A percentile compares a stretch with the other conserved stretches of the same genome.
These are phyloP conservation scores for Antonospora locustae DNA, from an alignment of 371 early-diverging fungal genomes.

Conservation along the genomic window DNA sequence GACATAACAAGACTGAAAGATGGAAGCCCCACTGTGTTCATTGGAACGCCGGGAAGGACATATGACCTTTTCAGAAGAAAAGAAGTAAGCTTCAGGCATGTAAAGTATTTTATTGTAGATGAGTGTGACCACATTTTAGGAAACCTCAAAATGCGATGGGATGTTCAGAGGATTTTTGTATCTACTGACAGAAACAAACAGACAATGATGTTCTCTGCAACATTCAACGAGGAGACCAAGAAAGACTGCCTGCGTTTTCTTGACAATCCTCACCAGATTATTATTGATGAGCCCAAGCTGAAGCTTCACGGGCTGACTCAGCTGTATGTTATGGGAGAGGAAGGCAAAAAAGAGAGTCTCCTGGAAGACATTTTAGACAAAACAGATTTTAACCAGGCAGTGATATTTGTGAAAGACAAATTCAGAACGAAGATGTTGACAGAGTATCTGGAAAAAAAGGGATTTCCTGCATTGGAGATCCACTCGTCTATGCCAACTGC, in stretches of 20 bases:
- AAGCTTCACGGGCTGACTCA: constrained; percentile 89
- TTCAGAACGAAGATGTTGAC: constrained; percentile 69
- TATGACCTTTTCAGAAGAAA: constrained; percentile 69
- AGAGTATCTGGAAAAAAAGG: constrained; percentile 66
- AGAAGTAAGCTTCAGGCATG: constrained; percentile 61
- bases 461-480: constrained; percentile 80
- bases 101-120: constrained; percentile 90
- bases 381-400: constrained; percentile 79
- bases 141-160: constrained; percentile 66
- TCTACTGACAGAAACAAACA: constrained; percentile 82
- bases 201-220: constrained; percentile 90
- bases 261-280: constrained; percentile 71
- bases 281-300: constrained; percentile 89
- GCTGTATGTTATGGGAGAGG: constrained; percentile 69
- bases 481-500: constrained; percentile 73
- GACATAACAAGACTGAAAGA: constrained; percentile 64
- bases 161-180: constrained; percentile 82
- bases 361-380: constrained; percentile 75
- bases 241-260: constrained; percentile 12
- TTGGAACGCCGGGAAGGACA: constrained; percentile 93
- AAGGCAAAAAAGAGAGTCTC: constrained; percentile 75
- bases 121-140: constrained; percentile 73
- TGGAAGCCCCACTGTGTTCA: constrained; percentile 73
- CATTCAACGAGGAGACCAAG: constrained; percentile 68
- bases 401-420: constrained; percentile 75